Base-by-base conservation (phyloP, 768 basidiomycete genomes). In the Rhizopogon roseolus region DNA sequence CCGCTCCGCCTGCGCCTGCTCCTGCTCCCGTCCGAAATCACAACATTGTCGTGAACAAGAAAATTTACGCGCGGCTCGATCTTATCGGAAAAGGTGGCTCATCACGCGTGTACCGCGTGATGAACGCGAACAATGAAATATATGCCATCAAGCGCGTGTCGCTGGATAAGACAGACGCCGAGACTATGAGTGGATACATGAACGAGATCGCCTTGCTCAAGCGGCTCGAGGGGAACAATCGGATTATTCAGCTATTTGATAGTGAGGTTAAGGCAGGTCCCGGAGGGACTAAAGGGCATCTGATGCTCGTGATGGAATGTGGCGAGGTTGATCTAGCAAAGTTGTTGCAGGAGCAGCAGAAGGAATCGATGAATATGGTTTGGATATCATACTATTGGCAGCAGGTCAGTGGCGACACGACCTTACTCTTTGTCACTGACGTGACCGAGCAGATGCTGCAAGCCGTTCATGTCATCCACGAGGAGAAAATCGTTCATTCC, bases 401-500 rank as follows among this genome's bases (percentile, higher is more conserved):
- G 64, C 96, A 98, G 82, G 94, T 92, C 56, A 25, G 78, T 67
- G 27, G 32, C 8, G 16, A 10, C 14, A 3, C 32, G 14, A 9
- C n/a, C 41, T 54, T 37, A 38, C 7, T 32, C 29, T 19, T 48
- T 17, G 22, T 41, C 49, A 32, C 61, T 45, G 34, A 46, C 25
- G 27, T 49, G 42, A 19, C 14, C 7, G 45, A 22, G 28, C 64
- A 98, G 95, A 99, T 99, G 93, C 74, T 99, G 46, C 87, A 97
- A 76, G 95, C 95, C 1, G 96, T 99, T n/a, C 90, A 97, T 54
- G 88, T 98, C 52, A 96, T 98, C 50, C 96, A 99, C 64, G 91
- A 96, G 58, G 94, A 97, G 73, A 96, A 96, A 71, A 97, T 99
- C 57, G 96, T 99, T 2, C 96, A 99, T 71, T 96, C 95, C 17